These are phyloP conservation scores for Globisporangium sylvaticum DNA, from an alignment of 352 stramenopile species.

Conservation along the genomic window DNA sequence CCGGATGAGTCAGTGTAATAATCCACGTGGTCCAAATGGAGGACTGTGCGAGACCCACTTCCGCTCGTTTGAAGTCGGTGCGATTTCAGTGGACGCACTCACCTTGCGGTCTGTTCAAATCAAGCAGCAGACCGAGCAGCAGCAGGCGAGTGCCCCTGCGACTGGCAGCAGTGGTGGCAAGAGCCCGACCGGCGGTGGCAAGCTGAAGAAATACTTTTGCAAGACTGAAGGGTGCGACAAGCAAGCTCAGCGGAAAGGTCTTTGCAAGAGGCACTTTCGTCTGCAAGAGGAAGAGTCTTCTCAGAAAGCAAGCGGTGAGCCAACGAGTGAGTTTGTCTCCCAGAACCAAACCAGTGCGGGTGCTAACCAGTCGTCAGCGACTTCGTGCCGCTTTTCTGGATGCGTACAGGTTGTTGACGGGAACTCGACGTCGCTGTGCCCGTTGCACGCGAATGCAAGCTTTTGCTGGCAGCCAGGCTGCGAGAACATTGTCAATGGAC, in stretches of 20 bases:
- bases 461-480: conserved; percentile 64
- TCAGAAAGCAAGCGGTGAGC: not conserved
- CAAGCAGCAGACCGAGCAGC: conserved; percentile 14
- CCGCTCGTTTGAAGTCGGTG: conserved; percentile 39
- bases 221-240: conserved; percentile 56
- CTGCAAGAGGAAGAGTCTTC: conserved; percentile 24
- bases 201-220: conserved; percentile 67
- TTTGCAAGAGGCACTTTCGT: conserved; percentile 67
- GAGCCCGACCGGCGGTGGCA: conserved; percentile 12
- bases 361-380: conserved; percentile 4
- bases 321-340: not conserved
- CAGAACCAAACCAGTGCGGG: conserved; percentile 7
- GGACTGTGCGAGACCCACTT: conserved; percentile 51
- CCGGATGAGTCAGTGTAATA: conserved; percentile 37
- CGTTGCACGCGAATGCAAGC: conserved; percentile 38
- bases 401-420: conserved; percentile 30
- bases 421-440: conserved; percentile 32
- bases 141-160: conserved; percentile 17
- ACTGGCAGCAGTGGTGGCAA: conserved; percentile 14
- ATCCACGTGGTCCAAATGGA: conserved; percentile 14
- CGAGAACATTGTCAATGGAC: conserved; percentile 48
- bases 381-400: conserved; percentile 37
- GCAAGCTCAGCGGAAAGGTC: conserved; percentile 52
- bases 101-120: conserved; percentile 37
- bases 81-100: conserved; percentile 59